Conservation (phyloP, 2,329 filamentous ascomycete species). For the Cercospora beticola region DNA sequence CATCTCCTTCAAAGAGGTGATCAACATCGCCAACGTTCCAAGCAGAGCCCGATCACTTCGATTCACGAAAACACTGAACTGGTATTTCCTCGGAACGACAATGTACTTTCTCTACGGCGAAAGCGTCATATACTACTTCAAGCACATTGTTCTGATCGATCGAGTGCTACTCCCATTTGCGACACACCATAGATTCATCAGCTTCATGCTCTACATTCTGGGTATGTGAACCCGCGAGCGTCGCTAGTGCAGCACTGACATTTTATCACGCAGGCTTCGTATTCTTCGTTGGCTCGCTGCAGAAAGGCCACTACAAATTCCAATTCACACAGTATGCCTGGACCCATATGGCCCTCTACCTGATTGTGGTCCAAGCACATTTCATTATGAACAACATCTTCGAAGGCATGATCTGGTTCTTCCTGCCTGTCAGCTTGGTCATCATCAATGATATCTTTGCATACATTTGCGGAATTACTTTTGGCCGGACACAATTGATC, state of each 20-base stretch:
- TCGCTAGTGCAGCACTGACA: neutral
- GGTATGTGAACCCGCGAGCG: constrained; percentile 58
- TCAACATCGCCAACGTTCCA: constrained; percentile 93
- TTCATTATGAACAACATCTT: constrained; percentile 99
- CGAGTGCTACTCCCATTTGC: constrained; percentile 88
- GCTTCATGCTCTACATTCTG: constrained; percentile 96
- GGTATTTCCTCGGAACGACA: constrained; percentile 97
- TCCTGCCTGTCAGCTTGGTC: constrained; percentile 88
- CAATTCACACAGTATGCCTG: constrained; percentile 99
- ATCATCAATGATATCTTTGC: constrained; percentile 99
- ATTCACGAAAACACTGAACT: constrained; percentile 95
- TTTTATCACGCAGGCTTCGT: constrained; percentile 70
- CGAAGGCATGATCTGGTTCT: constrained; percentile 99
- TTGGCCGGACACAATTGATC: constrained; percentile 94
- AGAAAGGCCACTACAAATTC: constrained; percentile 95
- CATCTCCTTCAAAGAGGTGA: constrained; percentile 98
- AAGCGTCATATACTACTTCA: constrained; percentile 99
- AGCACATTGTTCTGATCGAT: constrained; percentile 95
- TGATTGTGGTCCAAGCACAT: constrained; percentile 96
- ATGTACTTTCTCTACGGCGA: constrained; percentile 99
- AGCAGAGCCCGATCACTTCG: constrained; percentile 85
- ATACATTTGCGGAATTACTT: constrained; percentile 95
- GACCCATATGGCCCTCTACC: constrained; percentile 98
- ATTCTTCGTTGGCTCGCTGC: constrained; percentile 92
- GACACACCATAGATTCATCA: constrained; percentile 97